These are phyloP conservation scores for Fusarium sp. DNA, from an alignment of 2,329 filamentous ascomycete species.

Conservation along the genomic window DNA sequence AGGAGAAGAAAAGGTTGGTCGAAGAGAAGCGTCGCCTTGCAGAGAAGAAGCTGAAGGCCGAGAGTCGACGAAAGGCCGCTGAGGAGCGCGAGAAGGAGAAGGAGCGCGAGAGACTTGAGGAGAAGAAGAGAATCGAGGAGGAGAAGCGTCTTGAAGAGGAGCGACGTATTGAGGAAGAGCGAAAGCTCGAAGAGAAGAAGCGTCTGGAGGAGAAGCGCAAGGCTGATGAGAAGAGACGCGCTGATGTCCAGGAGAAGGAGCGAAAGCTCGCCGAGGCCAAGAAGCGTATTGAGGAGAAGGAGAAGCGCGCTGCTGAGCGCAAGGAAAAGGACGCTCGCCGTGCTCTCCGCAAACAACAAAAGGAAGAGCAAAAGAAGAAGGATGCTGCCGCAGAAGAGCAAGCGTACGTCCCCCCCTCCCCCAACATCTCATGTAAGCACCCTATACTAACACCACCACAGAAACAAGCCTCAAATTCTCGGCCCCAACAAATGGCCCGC, in stretches of 20 bases:
- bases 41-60: conserved; percentile 9
- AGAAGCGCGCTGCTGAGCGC: conserved; percentile 16
- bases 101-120: not conserved
- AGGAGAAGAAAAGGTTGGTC: conserved; percentile 11
- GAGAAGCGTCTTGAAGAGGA: conserved; percentile 10
- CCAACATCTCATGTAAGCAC: fast-evolving
- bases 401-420: not conserved
- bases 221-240: conserved; percentile 8
- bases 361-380: conserved; percentile 17
- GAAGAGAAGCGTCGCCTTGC: conserved; percentile 12
- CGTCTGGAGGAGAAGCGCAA: conserved; percentile 12
- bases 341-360: conserved; percentile 12
- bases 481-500: conserved; percentile 17
- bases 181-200: conserved; percentile 16
- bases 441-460: not conserved
- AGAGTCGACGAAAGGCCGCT: conserved; percentile 5
- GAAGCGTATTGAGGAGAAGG: conserved; percentile 10
- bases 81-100: conserved; percentile 12
- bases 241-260: conserved; percentile 1
- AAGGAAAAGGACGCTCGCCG: conserved; percentile 24
- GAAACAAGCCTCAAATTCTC: conserved; percentile 13
- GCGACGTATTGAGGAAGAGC: conserved; percentile 3
- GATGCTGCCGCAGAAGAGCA: conserved; percentile 9
- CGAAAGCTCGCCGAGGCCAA: conserved; percentile 4
- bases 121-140: conserved; percentile 14